Percentiles rank a stretch among this genome's conserved stretches.
Conservation (phyloP, 805 yeast genomes). For the Metschnikowia bowlesiae region DNA sequence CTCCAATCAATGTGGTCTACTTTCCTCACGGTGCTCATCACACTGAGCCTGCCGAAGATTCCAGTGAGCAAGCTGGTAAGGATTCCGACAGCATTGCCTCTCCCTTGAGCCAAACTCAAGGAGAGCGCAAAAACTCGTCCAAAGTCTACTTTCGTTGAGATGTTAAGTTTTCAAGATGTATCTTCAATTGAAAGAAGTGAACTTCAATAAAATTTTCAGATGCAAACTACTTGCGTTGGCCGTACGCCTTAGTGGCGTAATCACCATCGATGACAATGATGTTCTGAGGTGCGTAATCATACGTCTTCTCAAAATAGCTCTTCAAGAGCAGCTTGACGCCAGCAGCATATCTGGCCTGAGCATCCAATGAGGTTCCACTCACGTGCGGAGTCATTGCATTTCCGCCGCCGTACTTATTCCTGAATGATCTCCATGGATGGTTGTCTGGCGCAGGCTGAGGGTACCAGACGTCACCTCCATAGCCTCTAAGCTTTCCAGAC, state of each 20-base stretch:
- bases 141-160: conserved; percentile 11
- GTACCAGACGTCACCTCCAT: conserved; percentile 84
- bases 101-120: conserved; percentile 1
- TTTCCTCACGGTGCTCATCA: conserved; percentile 54
- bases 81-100: background rate
- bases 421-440: conserved; percentile 75
- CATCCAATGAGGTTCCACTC: conserved; percentile 76
- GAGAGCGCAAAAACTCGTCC: conserved; percentile 7
- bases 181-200: too few species aligned
- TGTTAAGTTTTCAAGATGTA: too few species aligned
- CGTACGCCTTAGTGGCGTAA: conserved; percentile 72
- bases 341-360: conserved; percentile 67
- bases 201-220: too few species aligned
- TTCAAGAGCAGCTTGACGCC: conserved; percentile 66
- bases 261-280: conserved; percentile 66
- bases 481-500: conserved; percentile 67
- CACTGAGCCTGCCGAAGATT: conserved; percentile 5
- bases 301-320: conserved; percentile 56
- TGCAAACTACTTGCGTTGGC: conserved; percentile 32
- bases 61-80: background rate
- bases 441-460: conserved; percentile 78
- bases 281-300: conserved; percentile 73
- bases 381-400: conserved; percentile 85
- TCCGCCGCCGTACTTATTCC: conserved; percentile 58
- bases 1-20: conserved; percentile 53